These are phyloP conservation scores for Xanthoconium separans DNA, from an alignment of 1,284 basidiomycete species.

Conservation along the genomic window DNA sequence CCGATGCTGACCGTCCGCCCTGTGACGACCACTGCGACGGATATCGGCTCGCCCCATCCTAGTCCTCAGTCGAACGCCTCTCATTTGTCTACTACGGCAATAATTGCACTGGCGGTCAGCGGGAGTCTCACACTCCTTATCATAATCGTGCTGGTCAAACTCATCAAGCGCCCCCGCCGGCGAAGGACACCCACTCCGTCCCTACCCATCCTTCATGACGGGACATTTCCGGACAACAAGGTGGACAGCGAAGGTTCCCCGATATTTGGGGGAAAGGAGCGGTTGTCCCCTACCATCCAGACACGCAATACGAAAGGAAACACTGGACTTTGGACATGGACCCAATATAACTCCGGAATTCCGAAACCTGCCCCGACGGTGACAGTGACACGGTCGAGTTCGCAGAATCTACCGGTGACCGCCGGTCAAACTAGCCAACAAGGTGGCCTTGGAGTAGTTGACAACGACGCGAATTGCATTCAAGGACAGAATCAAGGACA, in stretches of 20 bases:
- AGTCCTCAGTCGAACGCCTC: constrained; percentile 5
- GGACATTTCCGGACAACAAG: constrained; percentile 45
- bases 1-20: constrained; percentile 11
- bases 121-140: constrained; percentile 54
- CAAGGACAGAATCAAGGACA: constrained; percentile 17
- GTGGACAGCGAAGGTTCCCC: constrained; percentile 58
- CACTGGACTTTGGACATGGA: constrained; percentile 55
- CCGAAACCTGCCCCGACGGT: constrained; percentile 31
- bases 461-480: background rate
- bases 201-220: constrained; percentile 64
- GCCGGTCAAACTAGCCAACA: constrained; percentile 4
- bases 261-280: constrained; percentile 71
- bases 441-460: background rate
- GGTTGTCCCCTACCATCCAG: constrained; percentile 46
- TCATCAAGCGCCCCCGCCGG: constrained; percentile 48
- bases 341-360: constrained; percentile 53
- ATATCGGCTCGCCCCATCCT: background rate
- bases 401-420: constrained; percentile 13
- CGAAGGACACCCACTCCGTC: constrained; percentile 60
- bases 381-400: constrained; percentile 27
- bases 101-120: constrained; percentile 60
- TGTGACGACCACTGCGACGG: constrained; percentile 1
- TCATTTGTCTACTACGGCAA: constrained; percentile 38
- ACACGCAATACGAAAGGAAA: constrained; percentile 31
- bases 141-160: constrained; percentile 48